Conservation (phyloP, 106 monocot species). For the Alisma plantagoaquatica region DNA sequence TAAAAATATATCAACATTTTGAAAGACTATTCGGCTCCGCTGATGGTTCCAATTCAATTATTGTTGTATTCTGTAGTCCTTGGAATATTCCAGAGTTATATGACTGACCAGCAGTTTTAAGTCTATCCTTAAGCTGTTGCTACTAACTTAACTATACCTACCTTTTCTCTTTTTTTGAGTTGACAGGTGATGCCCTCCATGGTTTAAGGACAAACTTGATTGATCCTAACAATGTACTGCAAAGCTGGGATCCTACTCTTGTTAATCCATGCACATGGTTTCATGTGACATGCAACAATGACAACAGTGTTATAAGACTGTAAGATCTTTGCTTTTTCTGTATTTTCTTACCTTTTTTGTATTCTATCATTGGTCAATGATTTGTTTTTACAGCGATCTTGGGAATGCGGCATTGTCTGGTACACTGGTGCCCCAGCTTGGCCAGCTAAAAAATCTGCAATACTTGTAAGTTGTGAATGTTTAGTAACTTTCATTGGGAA, state of each 20-base stretch:
- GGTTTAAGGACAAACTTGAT: slow-evolving; percentile 18
- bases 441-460: slow-evolving; percentile 47
- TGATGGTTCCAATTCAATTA: no score
- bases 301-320: slow-evolving; percentile 74
- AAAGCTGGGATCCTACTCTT: slow-evolving; percentile 77
- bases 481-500: no score
- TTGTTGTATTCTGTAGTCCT: no score
- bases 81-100: no score
- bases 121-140: not conserved
- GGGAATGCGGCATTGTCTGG: slow-evolving; percentile 67
- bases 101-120: not conserved
- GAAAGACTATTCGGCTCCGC: no score
- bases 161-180: not conserved
- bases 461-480: slow-evolving; percentile 66
- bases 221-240: slow-evolving; percentile 59
- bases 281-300: no score
- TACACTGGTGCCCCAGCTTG: slow-evolving; percentile 48
- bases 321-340: no score
- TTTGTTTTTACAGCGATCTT: slow-evolving; percentile 44
- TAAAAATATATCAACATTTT: no score
- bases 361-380: no score
- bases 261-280: slow-evolving; percentile 87
- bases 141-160: not conserved
- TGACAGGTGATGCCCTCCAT: slow-evolving; percentile 1
- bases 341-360: no score